Evolutionary conservation across 345 rosid genomes (phyloP), one percentile per base, ranked within the genome.

Genomic region (Eucalyptus microcorys): DNA sequence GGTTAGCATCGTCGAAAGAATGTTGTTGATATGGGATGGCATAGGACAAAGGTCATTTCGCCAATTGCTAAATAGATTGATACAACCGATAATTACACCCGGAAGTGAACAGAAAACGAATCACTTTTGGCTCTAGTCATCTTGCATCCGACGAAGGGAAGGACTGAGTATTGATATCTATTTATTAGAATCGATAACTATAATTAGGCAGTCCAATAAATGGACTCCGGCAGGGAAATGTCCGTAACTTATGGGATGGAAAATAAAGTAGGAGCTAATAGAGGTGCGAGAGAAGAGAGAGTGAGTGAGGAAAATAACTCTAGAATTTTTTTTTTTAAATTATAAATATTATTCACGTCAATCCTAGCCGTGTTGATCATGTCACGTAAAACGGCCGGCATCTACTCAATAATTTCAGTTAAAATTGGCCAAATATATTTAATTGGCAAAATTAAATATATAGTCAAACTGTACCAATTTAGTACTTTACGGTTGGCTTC

Each of bases 301-400:
- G 10, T 8, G 10, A 19, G 55, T 3, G 22, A 49, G 50, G 6
- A n/a, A 14, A 50, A 8, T 50, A 2, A 19, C 24, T 24, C 27
- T 8, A 55, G 61, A 10, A 9, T 22, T 22, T 55, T 21, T 21
- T 4, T n/a, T n/a, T n/a, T n/a, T n/a, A 53, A 53, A 55, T 55
- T 24, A 9, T 55, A 55, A 55, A 55, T 8, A 55, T 55, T 55
- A 4, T 55, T 22, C 6, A 55, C 12, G 13, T 55, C 2, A 55
- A 22, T 52, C 2, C 55, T 8, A 52, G 2, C 2, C 0, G 0
- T 22, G 2, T 2, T 5, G 6, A 24, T 55, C 1, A 22, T 55
- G 0, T 24, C 6, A 55, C 1, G 1, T 55, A 55, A 24, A 3
- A 9, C 1, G 27, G 2, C 22, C 8, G 4, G 4, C 24, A 52